Evolutionary conservation across 1,139 yeast genomes (phyloP), one percentile per base, ranked within the genome.

Genomic region (Taphrina wiesneri): DNA sequence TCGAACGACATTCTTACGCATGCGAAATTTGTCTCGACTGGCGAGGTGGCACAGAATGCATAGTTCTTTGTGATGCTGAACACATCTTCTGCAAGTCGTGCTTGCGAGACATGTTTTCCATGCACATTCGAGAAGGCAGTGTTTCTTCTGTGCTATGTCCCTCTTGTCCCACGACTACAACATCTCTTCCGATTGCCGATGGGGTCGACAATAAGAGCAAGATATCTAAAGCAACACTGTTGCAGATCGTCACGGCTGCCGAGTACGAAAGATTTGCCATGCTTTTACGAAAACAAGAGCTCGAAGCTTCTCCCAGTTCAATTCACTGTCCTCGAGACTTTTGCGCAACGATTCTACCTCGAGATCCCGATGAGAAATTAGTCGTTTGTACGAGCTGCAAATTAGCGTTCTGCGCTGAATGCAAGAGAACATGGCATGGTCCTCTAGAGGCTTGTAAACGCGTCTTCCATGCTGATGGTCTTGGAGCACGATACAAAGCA

Each of bases 11-110:
- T 11, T 36, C 65, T 3, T 59, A 25, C 26, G 41, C 28, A 15
- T 65, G 67, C 25, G 51, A 32, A 13, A 59, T 65, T 13, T 65
- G 67, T 19, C 51, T 65, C 15, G 65, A 59, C 13, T 28, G 54
- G 34, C 34, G 53, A 17, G 4, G 39, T 36, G 67, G 67, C 39
- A 23, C n/a, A 5, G 56, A 30, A 11, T 65, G 67, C 28, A 34
- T 59, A 19, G 47, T 23, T 7, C 46, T 65, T 3, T 23, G 57
- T n/a, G 36, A 21, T 2, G 36, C 49, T 28, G 52, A 46, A 13
- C 67, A 65, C 23, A 53, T 65, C 23, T 63, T 54, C 28, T 65
- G 67, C 54, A 57, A 60, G 43, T 46, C 32, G n/a, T 65, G 67
- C 28, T 28, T 65, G 15, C 36, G 54, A 7, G 65, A 60, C 15